Evolutionary conservation across 371 early-diverging fungal genomes (phyloP).

Genomic region (Blakeslea trispora): DNA sequence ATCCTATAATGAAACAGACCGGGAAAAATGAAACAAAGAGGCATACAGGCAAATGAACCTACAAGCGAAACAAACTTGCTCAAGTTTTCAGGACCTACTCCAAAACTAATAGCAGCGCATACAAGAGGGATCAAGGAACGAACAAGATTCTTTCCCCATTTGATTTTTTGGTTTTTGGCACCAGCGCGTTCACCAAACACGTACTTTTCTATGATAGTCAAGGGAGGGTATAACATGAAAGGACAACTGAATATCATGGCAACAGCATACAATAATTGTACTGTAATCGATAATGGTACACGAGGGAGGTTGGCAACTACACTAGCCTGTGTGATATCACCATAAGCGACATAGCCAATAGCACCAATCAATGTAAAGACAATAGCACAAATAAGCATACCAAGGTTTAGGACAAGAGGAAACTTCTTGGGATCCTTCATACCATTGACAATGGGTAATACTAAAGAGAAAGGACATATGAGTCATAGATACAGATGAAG

Average conservation of each 20-base stretch:
- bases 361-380: conserved; percentile 71
- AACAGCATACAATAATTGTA: conserved; percentile 74
- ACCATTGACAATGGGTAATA: conserved; percentile 58
- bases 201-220: conserved; percentile 66
- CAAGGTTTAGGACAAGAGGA: conserved; percentile 56
- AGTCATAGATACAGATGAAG: not conserved
- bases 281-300: conserved; percentile 46
- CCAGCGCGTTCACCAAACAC: conserved; percentile 46
- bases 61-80: conserved; percentile 74
- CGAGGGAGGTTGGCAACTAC: conserved; percentile 68
- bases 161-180: conserved; percentile 36
- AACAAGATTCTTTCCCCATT: conserved; percentile 67
- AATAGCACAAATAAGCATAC: conserved; percentile 58
- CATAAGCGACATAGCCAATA: conserved; percentile 74
- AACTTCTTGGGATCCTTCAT: conserved; percentile 69
- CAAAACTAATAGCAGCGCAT: conserved; percentile 64
- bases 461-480: conserved; percentile 8
- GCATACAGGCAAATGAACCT: conserved; percentile 44
- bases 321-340: conserved; percentile 67
- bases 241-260: conserved; percentile 82
- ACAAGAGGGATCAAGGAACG: conserved; percentile 54
- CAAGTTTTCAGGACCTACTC: conserved; percentile 61
- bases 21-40: conserved; percentile 48
- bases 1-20: conserved; percentile 68
- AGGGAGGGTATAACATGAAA: conserved; percentile 75